Conservation (phyloP, 768 basidiomycete genomes). For the Collybiopsis confluens region DNA sequence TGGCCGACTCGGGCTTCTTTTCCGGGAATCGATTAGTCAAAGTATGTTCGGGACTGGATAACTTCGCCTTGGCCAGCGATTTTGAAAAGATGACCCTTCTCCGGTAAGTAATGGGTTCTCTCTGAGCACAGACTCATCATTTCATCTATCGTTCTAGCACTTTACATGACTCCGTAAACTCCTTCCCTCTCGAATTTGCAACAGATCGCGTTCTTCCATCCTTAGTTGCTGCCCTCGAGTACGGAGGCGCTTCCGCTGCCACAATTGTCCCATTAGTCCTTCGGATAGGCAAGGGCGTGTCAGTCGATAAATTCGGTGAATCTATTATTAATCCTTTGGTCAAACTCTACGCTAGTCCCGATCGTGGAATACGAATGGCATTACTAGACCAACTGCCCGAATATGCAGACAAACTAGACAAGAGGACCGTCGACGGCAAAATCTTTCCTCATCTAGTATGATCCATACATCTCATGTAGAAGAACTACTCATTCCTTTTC, state of each 20-base stretch:
- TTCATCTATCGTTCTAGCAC: constrained; percentile 36
- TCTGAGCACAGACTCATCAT: neutral
- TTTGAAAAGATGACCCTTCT: constrained; percentile 72
- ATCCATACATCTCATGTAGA: constrained; percentile 3
- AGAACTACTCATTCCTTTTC: neutral
- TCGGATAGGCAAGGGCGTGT: constrained; percentile 67
- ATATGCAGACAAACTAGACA: constrained; percentile 84
- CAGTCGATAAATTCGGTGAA: constrained; percentile 65
- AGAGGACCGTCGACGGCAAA: constrained; percentile 78
- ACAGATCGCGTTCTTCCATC: constrained; percentile 86
- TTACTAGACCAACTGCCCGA: constrained; percentile 81
- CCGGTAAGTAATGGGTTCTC: constrained; percentile 36
- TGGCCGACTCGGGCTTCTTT: constrained; percentile 82
- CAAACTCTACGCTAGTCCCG: constrained; percentile 83
- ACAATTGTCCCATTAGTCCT: constrained; percentile 81
- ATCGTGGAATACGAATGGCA: constrained; percentile 92
- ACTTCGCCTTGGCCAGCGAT: constrained; percentile 78
- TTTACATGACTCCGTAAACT: constrained; percentile 72
- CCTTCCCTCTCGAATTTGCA: constrained; percentile 84
- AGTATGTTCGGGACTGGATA: constrained; percentile 81
- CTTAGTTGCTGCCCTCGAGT: constrained; percentile 72
- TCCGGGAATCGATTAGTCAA: constrained; percentile 75
- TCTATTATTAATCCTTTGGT: constrained; percentile 74
- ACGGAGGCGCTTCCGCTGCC: constrained; percentile 71
- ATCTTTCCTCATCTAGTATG: constrained; percentile 91